phyloP scores from a whole-genome alignment of 2,329 filamentous ascomycete genomes.

The Pseudocercospora cruenta region DNA sequence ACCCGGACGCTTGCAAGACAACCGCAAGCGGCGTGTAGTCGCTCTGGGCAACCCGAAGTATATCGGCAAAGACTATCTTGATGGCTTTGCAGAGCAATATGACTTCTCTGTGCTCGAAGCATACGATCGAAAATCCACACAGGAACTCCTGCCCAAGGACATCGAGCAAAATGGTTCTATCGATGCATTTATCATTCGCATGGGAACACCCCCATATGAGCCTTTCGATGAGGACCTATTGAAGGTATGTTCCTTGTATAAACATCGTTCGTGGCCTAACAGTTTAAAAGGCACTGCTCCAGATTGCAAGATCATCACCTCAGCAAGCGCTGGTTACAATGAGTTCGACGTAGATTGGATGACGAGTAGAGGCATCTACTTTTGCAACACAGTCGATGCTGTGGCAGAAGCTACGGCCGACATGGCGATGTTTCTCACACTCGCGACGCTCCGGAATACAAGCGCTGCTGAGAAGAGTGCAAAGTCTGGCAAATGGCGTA shows the following conservation, averaged over 20 bases:
- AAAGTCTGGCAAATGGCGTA: constrained; percentile 18
- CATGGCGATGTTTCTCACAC: constrained; percentile 44
- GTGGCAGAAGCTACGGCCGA: constrained; percentile 50
- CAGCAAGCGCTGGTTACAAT: constrained; percentile 46
- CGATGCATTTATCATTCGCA: constrained; percentile 55
- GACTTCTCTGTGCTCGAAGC: constrained; percentile 47
- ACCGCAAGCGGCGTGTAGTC: constrained; percentile 47
- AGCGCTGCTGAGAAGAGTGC: constrained; percentile 20
- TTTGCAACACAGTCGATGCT: constrained; percentile 56
- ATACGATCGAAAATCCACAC: constrained; percentile 42
- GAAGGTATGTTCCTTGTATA: no score
- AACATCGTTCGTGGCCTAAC: no score
- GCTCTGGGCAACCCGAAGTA: constrained; percentile 47
- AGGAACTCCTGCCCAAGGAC: constrained; percentile 41
- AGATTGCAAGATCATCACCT: constrained; percentile 51
- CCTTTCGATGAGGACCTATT: constrained; percentile 55
- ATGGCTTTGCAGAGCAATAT: constrained; percentile 45
- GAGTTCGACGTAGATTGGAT: constrained; percentile 30
- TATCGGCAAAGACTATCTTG: constrained; percentile 46
- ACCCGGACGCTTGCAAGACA: not conserved
- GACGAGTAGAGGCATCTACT: constrained; percentile 43
- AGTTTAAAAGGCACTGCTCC: constrained; percentile 37
- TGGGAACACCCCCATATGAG: constrained; percentile 55
- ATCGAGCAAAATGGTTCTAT: constrained; percentile 44
- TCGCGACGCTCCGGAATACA: constrained; percentile 48